Conservation (phyloP, 1,284 basidiomycete genomes). For the Sutorius eximius region DNA sequence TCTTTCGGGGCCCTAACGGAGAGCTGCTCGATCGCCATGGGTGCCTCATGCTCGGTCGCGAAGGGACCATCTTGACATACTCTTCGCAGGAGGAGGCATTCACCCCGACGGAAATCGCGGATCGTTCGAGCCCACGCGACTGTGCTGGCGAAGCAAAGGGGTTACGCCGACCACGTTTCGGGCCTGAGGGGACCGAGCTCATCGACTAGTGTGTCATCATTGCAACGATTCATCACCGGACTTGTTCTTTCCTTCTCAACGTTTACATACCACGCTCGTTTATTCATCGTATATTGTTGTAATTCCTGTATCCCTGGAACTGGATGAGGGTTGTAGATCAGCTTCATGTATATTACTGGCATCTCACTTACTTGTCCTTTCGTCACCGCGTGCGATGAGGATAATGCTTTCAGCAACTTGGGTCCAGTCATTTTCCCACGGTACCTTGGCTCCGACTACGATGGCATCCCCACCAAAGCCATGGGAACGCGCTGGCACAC, state of each 20-base stretch:
- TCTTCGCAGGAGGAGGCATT: constrained; percentile 7
- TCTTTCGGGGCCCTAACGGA: constrained; percentile 18
- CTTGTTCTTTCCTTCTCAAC: not conserved
- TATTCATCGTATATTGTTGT: not conserved
- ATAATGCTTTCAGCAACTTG: too few species aligned
- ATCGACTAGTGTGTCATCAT: constrained; percentile 5
- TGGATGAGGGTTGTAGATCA: constrained; percentile 17
- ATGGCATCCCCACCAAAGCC: constrained; percentile 85
- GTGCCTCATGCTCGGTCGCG: constrained; percentile 23
- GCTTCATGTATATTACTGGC: not conserved
- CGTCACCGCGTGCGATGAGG: not conserved
- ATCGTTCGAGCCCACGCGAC: not conserved
- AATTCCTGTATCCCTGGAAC: constrained; percentile 20
- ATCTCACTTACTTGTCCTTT: not conserved
- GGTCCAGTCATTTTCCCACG: constrained; percentile 16
- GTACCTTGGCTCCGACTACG: constrained; percentile 1
- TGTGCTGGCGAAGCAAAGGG: not conserved
- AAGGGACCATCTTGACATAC: constrained; percentile 23
- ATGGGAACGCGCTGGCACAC: constrained; percentile 66
- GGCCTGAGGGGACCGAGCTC: constrained; percentile 25
- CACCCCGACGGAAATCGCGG: not conserved
- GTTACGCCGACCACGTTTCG: constrained; percentile 8
- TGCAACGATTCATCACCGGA: not conserved
- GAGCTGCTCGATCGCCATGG: constrained; percentile 19
- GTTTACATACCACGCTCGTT: not conserved